A percentile compares a stretch with the other conserved stretches of the same genome.
Conservation (phyloP, 2,329 filamentous ascomycete species). For the Diaporthe eres region DNA sequence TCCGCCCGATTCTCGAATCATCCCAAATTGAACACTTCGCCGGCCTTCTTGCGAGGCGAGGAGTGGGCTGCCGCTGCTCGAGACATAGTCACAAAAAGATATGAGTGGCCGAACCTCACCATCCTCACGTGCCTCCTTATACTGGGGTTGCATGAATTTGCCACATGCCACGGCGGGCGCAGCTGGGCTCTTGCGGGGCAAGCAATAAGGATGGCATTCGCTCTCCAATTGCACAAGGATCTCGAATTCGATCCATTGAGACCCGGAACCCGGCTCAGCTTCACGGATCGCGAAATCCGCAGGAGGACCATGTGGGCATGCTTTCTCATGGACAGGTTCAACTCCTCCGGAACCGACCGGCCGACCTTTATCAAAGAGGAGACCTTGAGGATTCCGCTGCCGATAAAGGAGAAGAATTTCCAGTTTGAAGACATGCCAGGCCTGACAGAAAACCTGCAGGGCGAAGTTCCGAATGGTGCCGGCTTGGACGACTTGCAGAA, state of each 20-base stretch:
- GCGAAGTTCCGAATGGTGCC: conserved; percentile 75
- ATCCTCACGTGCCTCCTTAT: conserved; percentile 92
- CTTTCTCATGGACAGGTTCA: conserved; percentile 97
- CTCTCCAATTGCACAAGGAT: conserved; percentile 92
- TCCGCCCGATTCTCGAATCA: conserved; percentile 96
- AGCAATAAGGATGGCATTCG: conserved; percentile 97
- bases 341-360: conserved; percentile 93
- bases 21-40: conserved; percentile 81
- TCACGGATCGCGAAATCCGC: conserved; percentile 93
- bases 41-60: conserved; percentile 89
- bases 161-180: conserved; percentile 94
- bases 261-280: conserved; percentile 80
- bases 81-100: conserved; percentile 87
- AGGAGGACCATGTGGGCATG: conserved; percentile 98
- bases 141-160: conserved; percentile 93
- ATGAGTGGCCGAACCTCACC: conserved; percentile 96
- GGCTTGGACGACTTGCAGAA: conserved; percentile 75
- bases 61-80: conserved; percentile 91
- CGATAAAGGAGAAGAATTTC: conserved; percentile 91
- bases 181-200: conserved; percentile 97
- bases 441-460: conserved; percentile 85
- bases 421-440: conserved; percentile 87
- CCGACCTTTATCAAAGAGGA: conserved; percentile 94
- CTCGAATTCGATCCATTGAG: conserved; percentile 83
- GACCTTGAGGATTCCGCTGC: conserved; percentile 88